These are phyloP conservation scores for Aspergillus wentii DNA, from an alignment of 495 filamentous ascomycete genomes.

Conservation along the genomic window DNA sequence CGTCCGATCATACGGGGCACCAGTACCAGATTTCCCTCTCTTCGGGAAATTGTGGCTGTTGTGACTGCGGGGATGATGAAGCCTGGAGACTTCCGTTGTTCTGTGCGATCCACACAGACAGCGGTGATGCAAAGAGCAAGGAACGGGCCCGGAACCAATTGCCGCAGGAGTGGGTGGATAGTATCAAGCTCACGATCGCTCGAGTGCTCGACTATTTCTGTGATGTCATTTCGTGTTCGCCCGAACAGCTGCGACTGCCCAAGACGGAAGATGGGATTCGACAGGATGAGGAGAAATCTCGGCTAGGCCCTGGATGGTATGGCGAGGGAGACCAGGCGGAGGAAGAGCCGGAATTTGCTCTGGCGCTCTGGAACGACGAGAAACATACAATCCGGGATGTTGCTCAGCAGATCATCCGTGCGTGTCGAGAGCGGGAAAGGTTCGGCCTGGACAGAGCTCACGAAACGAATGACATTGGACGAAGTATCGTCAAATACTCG, in stretches of 20 bases:
- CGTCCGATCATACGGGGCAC: constrained; percentile 92
- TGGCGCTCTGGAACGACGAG: constrained; percentile 98
- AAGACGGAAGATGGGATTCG: constrained; percentile 77
- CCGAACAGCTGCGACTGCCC: constrained; percentile 81
- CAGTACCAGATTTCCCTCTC: constrained; percentile 82
- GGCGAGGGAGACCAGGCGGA: constrained; percentile 52
- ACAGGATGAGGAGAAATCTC: constrained; percentile 74
- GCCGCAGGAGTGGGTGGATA: constrained; percentile 66
- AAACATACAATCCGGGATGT: constrained; percentile 97
- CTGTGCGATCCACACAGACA: constrained; percentile 86
- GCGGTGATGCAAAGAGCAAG: constrained; percentile 56
- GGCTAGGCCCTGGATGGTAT: constrained; percentile 71
- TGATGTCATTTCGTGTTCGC: constrained; percentile 96
- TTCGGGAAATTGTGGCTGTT: constrained; percentile 88
- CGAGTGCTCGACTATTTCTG: constrained; percentile 88
- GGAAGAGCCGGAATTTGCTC: constrained; percentile 66
- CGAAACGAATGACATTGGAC: constrained; percentile 81
- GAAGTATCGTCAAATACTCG: constrained; percentile 75
- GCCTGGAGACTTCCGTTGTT: constrained; percentile 85
- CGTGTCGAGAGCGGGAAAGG: constrained; percentile 65
- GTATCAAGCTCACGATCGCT: constrained; percentile 78
- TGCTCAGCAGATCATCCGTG: constrained; percentile 78
- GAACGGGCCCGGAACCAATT: constrained; percentile 49
- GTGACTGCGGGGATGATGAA: constrained; percentile 92
- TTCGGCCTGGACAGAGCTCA: constrained; percentile 73